These are phyloP conservation scores for Pyronema domesticum DNA, from an alignment of 495 filamentous ascomycete species.

Conservation along the genomic window DNA sequence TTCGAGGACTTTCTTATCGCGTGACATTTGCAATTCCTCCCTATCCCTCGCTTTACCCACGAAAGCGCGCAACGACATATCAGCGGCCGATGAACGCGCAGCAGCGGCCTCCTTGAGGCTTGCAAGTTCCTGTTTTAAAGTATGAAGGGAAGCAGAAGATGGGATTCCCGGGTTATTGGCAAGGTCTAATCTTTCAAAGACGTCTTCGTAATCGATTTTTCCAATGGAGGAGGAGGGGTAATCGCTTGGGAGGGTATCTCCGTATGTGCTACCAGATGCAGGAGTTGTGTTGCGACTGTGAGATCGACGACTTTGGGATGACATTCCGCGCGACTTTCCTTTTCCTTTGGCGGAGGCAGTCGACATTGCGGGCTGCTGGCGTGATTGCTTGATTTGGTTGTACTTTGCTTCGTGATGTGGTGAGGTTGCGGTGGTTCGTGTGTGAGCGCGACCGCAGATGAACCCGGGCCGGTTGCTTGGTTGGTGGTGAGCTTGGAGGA, in stretches of 20 bases:
- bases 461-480: no score
- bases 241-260: constrained; percentile 34
- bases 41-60: not conserved
- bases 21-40: not conserved
- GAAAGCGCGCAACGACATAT: constrained; percentile 12
- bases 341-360: constrained; percentile 49
- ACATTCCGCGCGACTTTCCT: constrained; percentile 32
- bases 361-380: constrained; percentile 11
- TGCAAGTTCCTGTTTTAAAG: constrained; percentile 43
- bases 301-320: constrained; percentile 40
- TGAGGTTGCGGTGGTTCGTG: no score
- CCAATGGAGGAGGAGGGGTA: constrained; percentile 29
- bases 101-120: constrained; percentile 12
- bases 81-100: constrained; percentile 5
- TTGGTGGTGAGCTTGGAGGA: no score
- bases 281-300: constrained; percentile 78
- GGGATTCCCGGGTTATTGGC: constrained; percentile 49
- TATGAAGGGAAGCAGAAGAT: constrained; percentile 53
- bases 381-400: no score
- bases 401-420: no score
- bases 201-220: constrained; percentile 48
- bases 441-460: no score
- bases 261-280: constrained; percentile 38
- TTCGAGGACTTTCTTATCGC: not conserved
- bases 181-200: constrained; percentile 42